These are phyloP conservation scores for Acanthamoeba lenticulata DNA, from an alignment of 208 protist species.

Conservation along the genomic window DNA sequence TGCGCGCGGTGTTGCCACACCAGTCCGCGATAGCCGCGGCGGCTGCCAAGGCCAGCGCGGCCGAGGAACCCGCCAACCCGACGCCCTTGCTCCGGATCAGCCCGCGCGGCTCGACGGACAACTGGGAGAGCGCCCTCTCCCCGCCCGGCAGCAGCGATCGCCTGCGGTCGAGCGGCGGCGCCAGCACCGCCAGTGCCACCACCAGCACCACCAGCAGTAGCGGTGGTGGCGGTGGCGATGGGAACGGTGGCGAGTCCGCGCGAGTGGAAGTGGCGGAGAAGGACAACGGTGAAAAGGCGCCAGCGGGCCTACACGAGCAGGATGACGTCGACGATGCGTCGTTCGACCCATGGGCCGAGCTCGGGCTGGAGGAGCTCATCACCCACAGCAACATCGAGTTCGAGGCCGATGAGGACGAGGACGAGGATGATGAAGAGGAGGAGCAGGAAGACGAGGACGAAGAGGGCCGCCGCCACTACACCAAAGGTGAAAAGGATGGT, in stretches of 20 bases:
- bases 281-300: not conserved
- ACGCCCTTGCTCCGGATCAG: not conserved
- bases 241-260: not conserved
- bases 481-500: too few species aligned
- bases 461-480: too few species aligned
- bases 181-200: not conserved
- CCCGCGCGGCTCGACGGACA: not conserved
- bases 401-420: not conserved
- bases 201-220: not conserved
- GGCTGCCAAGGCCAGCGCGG: not conserved
- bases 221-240: not conserved
- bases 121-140: not conserved
- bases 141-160: not conserved
- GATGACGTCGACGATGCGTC: not conserved
- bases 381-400: not conserved
- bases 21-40: not conserved
- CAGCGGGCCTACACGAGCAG: not conserved
- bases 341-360: slow-evolving; percentile 44
- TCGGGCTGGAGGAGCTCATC: slow-evolving; percentile 11
- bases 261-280: not conserved
- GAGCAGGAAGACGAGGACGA: not conserved
- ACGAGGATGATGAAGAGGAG: not conserved
- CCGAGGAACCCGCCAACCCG: not conserved
- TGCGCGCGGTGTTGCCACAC: not conserved
- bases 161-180: too few species aligned